A percentile compares a stretch with the other conserved stretches of the same genome.
These are phyloP conservation scores for Calonectria hongkongensis DNA, from an alignment of 2,329 filamentous ascomycete species.

Conservation along the genomic window DNA sequence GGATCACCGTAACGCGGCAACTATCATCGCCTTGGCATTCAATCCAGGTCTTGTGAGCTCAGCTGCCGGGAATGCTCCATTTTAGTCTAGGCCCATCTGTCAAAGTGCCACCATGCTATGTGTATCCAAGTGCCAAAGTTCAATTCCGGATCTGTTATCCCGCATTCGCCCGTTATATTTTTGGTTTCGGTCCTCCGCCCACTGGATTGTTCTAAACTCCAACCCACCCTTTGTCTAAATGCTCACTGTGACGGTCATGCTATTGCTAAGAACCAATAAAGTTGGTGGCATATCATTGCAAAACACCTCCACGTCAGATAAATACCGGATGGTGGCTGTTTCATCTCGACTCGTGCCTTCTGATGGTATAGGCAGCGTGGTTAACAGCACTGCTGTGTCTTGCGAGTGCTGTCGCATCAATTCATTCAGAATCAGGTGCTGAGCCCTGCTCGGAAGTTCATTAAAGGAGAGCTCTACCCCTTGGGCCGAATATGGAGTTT, in stretches of 20 bases:
- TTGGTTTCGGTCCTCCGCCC: background rate
- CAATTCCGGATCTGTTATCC: slow-evolving; percentile 25
- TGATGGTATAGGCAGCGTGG: slow-evolving; percentile 86
- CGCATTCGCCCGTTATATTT: slow-evolving; percentile 21
- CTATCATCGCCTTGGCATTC: slow-evolving; percentile 25
- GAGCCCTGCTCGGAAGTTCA: slow-evolving; percentile 87
- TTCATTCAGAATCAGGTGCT: slow-evolving; percentile 91
- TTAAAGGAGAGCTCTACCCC: slow-evolving; percentile 87
- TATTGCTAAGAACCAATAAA: slow-evolving; percentile 89
- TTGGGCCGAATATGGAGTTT: slow-evolving; percentile 73
- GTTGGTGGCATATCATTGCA: slow-evolving; percentile 85
- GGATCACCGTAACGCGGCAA: slow-evolving; percentile 19
- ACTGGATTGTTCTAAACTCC: slow-evolving; percentile 5
- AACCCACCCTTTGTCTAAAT: slow-evolving; percentile 63
- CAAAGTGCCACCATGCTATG: slow-evolving; percentile 25
- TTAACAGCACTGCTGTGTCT: slow-evolving; percentile 87
- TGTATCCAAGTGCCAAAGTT: slow-evolving; percentile 24
- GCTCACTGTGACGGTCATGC: slow-evolving; percentile 90
- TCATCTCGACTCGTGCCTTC: slow-evolving; percentile 85
- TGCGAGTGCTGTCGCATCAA: slow-evolving; percentile 81
- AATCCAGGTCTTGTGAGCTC: slow-evolving; percentile 22
- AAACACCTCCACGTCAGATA: slow-evolving; percentile 86
- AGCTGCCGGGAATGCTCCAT: slow-evolving; percentile 34
- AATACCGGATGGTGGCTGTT: slow-evolving; percentile 81
- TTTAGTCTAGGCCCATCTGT: slow-evolving; percentile 37